Conservation (phyloP, 106 monocot genomes). For the Acorus gramineus region DNA sequence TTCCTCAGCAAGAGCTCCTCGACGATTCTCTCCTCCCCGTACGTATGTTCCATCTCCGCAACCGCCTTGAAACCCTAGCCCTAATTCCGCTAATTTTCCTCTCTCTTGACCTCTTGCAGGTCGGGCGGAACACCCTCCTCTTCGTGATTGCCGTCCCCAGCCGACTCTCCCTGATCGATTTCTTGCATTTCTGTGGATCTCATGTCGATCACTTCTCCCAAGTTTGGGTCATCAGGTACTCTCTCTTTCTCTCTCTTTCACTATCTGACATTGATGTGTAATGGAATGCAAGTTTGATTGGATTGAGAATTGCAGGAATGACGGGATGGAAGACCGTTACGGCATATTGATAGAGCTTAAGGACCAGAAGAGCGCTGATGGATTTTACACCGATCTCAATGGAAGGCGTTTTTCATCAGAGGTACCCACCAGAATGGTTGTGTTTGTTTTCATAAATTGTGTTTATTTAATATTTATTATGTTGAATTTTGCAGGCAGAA, state of each 20-base stretch:
- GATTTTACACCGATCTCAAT: constrained; percentile 69
- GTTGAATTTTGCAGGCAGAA: constrained; percentile 46
- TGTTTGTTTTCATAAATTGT: neutral
- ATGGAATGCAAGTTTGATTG: neutral
- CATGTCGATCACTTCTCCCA: constrained; percentile 28
- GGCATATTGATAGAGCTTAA: constrained; percentile 63
- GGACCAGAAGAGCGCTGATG: constrained; percentile 76
- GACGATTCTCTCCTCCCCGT: constrained; percentile 45
- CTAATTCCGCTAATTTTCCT: neutral
- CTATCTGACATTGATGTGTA: too few species aligned
- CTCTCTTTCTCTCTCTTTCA: neutral
- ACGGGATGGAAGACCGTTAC: constrained; percentile 74
- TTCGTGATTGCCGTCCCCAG: constrained; percentile 59
- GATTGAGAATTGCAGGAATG: constrained; percentile 40
- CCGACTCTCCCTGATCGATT: constrained; percentile 52
- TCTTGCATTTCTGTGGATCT: constrained; percentile 57
- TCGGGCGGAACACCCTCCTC: constrained; percentile 45
- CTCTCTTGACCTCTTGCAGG: constrained; percentile 18
- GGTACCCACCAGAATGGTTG: constrained; percentile 12
- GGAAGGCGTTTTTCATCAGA: constrained; percentile 71
- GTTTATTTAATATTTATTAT: too few species aligned
- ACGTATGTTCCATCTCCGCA: neutral
- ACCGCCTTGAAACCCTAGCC: neutral
- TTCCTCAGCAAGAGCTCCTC: constrained; percentile 8
- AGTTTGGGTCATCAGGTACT: constrained; percentile 59